A percentile compares a stretch with the other conserved stretches of the same genome.
These are phyloP conservation scores for Rhizophora mangle DNA, from an alignment of 345 rosid genomes.

Conservation along the genomic window DNA sequence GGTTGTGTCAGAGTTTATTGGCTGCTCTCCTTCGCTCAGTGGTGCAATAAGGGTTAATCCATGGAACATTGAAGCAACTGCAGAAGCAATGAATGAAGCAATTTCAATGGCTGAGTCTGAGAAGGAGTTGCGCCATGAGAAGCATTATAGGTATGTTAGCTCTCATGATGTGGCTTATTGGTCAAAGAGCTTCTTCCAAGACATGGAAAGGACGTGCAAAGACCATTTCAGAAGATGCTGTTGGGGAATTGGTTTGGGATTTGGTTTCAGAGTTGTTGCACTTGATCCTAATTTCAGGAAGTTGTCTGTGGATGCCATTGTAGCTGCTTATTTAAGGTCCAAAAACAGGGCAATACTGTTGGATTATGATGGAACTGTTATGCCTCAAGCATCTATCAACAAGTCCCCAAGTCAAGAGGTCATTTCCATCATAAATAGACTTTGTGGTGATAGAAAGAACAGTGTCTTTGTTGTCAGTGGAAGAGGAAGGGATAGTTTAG, in stretches of 20 bases:
- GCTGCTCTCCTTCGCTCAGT: conserved; percentile 80
- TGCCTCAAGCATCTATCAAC: conserved; percentile 67
- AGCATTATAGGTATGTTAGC: conserved; percentile 80
- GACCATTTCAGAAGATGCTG: conserved; percentile 68
- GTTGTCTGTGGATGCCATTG: conserved; percentile 50
- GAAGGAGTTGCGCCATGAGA: conserved; percentile 85
- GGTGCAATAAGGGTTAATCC: conserved; percentile 78
- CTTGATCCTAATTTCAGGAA: conserved; percentile 69
- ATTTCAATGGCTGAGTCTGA: conserved; percentile 59
- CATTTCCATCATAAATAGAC: conserved; percentile 47
- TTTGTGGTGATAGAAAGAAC: conserved; percentile 52
- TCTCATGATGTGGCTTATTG: conserved; percentile 75
- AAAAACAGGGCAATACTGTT: conserved; percentile 59
- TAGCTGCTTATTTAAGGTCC: conserved; percentile 51
- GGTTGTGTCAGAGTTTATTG: conserved; percentile 76
- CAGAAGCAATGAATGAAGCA: conserved; percentile 73
- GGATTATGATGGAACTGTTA: conserved; percentile 73
- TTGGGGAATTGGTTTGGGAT: conserved; percentile 76
- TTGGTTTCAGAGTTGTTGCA: conserved; percentile 73
- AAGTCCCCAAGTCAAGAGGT: conserved; percentile 52
- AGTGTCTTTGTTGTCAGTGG: conserved; percentile 67
- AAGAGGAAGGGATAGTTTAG: conserved; percentile 60
- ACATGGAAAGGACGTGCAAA: conserved; percentile 67
- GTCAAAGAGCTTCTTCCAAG: conserved; percentile 71
- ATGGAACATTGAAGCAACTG: conserved; percentile 67